These are phyloP conservation scores for Starmera pachycereana DNA, from an alignment of 805 yeast genomes.

Conservation along the genomic window DNA sequence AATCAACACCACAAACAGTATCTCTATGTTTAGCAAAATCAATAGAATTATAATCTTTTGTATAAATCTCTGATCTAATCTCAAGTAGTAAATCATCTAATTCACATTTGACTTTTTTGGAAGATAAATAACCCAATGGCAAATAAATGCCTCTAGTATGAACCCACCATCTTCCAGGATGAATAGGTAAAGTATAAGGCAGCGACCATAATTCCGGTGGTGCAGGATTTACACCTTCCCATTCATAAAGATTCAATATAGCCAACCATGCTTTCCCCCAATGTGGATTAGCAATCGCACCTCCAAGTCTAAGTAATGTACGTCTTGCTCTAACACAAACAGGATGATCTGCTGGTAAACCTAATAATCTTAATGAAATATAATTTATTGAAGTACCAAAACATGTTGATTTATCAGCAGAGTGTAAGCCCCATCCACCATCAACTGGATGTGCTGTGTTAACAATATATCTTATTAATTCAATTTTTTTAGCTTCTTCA, in stretches of 20 bases:
- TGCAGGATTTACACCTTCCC: slow-evolving; percentile 98
- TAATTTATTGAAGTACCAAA: slow-evolving; percentile 91
- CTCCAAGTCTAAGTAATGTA: slow-evolving; percentile 67
- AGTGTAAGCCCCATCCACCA: slow-evolving; percentile 99
- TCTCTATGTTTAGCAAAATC: slow-evolving; percentile 67
- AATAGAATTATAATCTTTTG: slow-evolving; percentile 49
- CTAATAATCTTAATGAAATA: slow-evolving; percentile 69
- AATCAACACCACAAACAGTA: slow-evolving; percentile 81
- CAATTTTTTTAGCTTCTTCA: slow-evolving; percentile 53
- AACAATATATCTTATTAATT: slow-evolving; percentile 77
- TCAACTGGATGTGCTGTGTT: slow-evolving; percentile 94
- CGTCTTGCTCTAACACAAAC: slow-evolving; percentile 68
- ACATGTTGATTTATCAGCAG: slow-evolving; percentile 86
- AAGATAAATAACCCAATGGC: slow-evolving; percentile 74
- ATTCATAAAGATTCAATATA: slow-evolving; percentile 65
- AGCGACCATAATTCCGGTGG: slow-evolving; percentile 91
- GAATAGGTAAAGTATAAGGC: slow-evolving; percentile 74
- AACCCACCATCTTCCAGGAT: slow-evolving; percentile 99
- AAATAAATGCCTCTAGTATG: slow-evolving; percentile 89
- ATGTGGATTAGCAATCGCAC: slow-evolving; percentile 85
- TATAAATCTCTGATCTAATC: slow-evolving; percentile 74
- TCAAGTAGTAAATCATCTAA: slow-evolving; percentile 53
- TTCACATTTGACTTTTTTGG: slow-evolving; percentile 43
- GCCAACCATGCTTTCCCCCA: slow-evolving; percentile 97
- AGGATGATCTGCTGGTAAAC: slow-evolving; percentile 63